These are phyloP conservation scores for Komagataella kurtzmanii DNA, from an alignment of 805 yeast genomes.

Conservation along the genomic window DNA sequence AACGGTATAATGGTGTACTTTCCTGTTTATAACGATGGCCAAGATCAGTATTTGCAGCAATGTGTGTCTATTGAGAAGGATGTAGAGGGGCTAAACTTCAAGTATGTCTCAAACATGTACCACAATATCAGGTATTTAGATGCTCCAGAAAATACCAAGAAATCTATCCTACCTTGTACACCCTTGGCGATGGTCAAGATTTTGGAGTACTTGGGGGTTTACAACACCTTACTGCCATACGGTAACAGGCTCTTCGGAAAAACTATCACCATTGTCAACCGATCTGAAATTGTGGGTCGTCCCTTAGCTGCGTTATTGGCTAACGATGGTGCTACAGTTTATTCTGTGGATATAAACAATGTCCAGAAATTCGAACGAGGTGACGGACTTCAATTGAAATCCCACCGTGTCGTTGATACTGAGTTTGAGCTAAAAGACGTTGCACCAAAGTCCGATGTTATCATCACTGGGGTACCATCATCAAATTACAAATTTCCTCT, in stretches of 20 bases:
- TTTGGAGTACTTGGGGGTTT: slow-evolving; percentile 78
- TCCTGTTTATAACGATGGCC: slow-evolving; percentile 92
- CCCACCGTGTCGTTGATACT: slow-evolving; percentile 67
- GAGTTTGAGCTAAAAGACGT: slow-evolving; percentile 44
- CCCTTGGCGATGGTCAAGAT: slow-evolving; percentile 92
- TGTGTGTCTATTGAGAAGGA: slow-evolving; percentile 85
- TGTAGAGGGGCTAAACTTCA: slow-evolving; percentile 88
- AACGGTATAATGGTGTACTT: slow-evolving; percentile 95
- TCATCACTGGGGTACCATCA: slow-evolving; percentile 92
- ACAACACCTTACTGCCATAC: slow-evolving; percentile 67
- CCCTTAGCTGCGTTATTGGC: slow-evolving; percentile 94
- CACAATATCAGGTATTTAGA: slow-evolving; percentile 85
- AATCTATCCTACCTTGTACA: slow-evolving; percentile 91
- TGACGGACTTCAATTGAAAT: slow-evolving; percentile 66
- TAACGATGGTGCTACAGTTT: slow-evolving; percentile 94
- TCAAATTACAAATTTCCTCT: slow-evolving; percentile 77
- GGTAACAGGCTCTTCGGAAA: slow-evolving; percentile 93
- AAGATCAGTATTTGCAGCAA: slow-evolving; percentile 93
- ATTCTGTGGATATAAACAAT: slow-evolving; percentile 78
- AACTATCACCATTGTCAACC: slow-evolving; percentile 78
- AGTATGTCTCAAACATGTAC: slow-evolving; percentile 87
- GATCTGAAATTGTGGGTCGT: slow-evolving; percentile 95
- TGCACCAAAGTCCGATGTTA: slow-evolving; percentile 71
- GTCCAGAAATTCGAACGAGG: slow-evolving; percentile 92
- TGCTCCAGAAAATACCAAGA: slow-evolving; percentile 43